These are phyloP conservation scores for Cercospora sp. DNA, from an alignment of 2,329 filamentous ascomycete genomes.

Conservation along the genomic window DNA sequence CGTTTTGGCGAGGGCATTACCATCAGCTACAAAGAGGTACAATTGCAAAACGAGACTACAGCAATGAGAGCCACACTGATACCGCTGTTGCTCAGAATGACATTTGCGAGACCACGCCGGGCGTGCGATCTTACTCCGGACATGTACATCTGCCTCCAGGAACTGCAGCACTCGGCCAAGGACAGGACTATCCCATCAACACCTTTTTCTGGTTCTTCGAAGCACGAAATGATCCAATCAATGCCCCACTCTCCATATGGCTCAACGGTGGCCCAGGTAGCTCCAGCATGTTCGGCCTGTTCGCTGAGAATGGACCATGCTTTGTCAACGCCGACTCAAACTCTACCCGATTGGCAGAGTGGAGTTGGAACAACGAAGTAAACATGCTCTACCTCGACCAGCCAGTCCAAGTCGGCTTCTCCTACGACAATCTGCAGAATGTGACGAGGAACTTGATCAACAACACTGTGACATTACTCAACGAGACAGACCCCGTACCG, in stretches of 20 bases:
- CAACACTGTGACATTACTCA: slow-evolving; percentile 21
- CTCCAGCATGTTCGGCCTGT: slow-evolving; percentile 53
- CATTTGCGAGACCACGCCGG: slow-evolving; percentile 59
- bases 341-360: slow-evolving; percentile 53
- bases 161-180: slow-evolving; percentile 2
- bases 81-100: slow-evolving; percentile 31
- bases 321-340: slow-evolving; percentile 56
- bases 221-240: slow-evolving; percentile 54
- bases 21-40: slow-evolving; percentile 42
- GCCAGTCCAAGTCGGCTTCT: slow-evolving; percentile 59
- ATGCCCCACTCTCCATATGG: slow-evolving; percentile 59
- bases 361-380: slow-evolving; percentile 62
- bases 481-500: slow-evolving; percentile 35
- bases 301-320: slow-evolving; percentile 57
- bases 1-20: slow-evolving; percentile 41
- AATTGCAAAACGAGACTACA: not conserved
- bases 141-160: slow-evolving; percentile 54
- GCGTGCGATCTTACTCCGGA: slow-evolving; percentile 60
- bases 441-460: slow-evolving; percentile 40
- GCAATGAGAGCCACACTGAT: not conserved
- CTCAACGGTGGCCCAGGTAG: slow-evolving; percentile 61
- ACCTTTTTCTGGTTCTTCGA: slow-evolving; percentile 53
- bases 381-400: slow-evolving; percentile 65
- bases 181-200: slow-evolving; percentile 10
- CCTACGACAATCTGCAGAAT: slow-evolving; percentile 48